Evolutionary conservation across 495 filamentous ascomycete genomes (phyloP).

Genomic region (Sphaerosporella brunnea): DNA sequence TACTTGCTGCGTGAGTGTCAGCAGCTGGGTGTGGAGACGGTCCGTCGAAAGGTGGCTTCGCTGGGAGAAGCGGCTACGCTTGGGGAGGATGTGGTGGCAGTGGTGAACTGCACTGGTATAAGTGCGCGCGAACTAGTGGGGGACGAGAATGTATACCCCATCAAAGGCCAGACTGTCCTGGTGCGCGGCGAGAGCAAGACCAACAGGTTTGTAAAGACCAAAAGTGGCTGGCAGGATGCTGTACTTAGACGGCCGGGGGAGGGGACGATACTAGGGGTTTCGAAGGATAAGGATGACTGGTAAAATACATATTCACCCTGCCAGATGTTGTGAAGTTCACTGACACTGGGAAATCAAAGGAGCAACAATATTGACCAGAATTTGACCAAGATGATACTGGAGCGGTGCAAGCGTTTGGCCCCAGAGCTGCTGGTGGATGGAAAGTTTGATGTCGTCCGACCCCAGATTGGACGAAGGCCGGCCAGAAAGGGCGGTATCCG

Average conservation of each 20-base stretch:
- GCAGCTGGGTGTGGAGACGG: neutral
- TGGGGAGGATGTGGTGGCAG: conserved; percentile 10
- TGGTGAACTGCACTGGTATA: conserved; percentile 25
- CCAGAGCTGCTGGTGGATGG: conserved; percentile 23
- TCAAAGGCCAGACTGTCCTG: conserved; percentile 23
- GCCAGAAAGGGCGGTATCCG: conserved; percentile 14
- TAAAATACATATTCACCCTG: neutral
- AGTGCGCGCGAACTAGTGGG: conserved; percentile 11
- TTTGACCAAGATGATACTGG: conserved; percentile 13
- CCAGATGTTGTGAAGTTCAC: too few species aligned
- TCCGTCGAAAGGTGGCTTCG: neutral
- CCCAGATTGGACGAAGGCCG: conserved; percentile 20
- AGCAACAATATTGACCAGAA: conserved; percentile 13
- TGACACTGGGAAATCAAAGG: conserved; percentile 8
- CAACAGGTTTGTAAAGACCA: conserved; percentile 7
- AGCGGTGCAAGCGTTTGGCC: conserved; percentile 18
- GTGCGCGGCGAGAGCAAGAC: conserved; percentile 16
- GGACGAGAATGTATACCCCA: conserved; percentile 17
- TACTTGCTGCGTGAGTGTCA: conserved; percentile 12
- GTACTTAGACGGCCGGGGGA: conserved; percentile 16
- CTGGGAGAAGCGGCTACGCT: conserved; percentile 15
- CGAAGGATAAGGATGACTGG: conserved; percentile 21
- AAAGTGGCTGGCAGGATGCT: conserved; percentile 21
- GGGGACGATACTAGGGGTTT: conserved; percentile 23
- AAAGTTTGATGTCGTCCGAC: conserved; percentile 19